phyloP scores from a whole-genome alignment of 1,284 basidiomycete species.

The Apiotrichum gamsii region DNA sequence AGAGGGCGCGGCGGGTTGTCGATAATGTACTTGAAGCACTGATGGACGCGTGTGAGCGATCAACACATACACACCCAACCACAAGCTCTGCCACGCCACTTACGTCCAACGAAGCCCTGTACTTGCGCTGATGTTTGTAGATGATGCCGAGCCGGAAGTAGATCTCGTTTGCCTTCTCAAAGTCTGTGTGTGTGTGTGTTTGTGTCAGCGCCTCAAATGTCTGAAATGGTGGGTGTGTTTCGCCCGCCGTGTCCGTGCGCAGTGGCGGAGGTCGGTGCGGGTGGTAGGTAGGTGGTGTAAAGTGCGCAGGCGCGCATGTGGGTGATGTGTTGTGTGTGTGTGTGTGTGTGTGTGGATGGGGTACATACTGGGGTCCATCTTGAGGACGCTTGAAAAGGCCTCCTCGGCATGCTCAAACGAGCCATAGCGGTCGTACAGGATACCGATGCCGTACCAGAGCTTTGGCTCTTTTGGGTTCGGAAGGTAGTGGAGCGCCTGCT shows the following conservation, averaged over 20 bases:
- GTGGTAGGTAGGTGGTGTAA: too few relatives aligned
- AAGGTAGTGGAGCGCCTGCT: slow-evolving; percentile 92
- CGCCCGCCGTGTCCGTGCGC: slow-evolving; percentile 59
- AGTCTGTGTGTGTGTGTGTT: slow-evolving; percentile 38
- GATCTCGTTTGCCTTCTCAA: slow-evolving; percentile 98
- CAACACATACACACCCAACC: too few relatives aligned
- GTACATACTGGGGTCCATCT: slow-evolving; percentile 83
- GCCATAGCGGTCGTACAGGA: slow-evolving; percentile 96
- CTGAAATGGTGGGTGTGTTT: too few relatives aligned
- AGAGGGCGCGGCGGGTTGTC: slow-evolving; percentile 91
- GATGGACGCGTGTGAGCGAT: neutral
- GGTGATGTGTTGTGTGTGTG: too few relatives aligned
- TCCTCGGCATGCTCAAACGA: slow-evolving; percentile 98
- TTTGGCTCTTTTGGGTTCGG: slow-evolving; percentile 98
- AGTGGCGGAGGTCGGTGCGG: too few relatives aligned
- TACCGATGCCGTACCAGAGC: slow-evolving; percentile 98
- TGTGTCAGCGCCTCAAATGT: too few relatives aligned
- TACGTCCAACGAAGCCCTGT: slow-evolving; percentile 63
- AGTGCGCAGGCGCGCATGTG: too few relatives aligned
- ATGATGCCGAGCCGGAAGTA: slow-evolving; percentile 97
- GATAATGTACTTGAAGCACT: slow-evolving; percentile 92
- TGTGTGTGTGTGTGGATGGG: too few relatives aligned
- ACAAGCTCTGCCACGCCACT: slow-evolving; percentile 42
- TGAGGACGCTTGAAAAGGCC: slow-evolving; percentile 90
- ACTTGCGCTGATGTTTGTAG: slow-evolving; percentile 98